Percentiles rank a stretch among this genome's conserved stretches.
These are phyloP conservation scores for Canna indica DNA, from an alignment of 176 grass and related monocot species.

Conservation along the genomic window DNA sequence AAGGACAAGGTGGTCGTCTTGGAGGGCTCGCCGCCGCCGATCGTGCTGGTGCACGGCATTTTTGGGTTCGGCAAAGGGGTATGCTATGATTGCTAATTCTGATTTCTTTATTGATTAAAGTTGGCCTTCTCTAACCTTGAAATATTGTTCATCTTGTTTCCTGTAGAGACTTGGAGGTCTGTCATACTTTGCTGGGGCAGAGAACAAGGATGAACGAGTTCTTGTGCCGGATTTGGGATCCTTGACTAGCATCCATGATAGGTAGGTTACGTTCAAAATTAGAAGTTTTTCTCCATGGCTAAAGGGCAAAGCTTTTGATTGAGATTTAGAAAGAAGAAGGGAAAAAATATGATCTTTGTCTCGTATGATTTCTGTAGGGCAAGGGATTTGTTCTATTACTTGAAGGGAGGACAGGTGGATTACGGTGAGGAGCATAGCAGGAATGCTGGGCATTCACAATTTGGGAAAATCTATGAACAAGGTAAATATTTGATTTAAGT, in stretches of 20 bases:
- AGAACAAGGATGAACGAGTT: constrained; percentile 95
- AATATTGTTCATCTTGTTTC: neutral
- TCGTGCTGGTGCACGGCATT: constrained; percentile 93
- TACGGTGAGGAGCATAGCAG: constrained; percentile 86
- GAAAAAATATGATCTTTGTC: neutral
- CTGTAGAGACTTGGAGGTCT: constrained; percentile 74
- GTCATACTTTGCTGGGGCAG: constrained; percentile 95
- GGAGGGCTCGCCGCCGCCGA: constrained; percentile 61
- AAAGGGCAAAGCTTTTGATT: neutral
- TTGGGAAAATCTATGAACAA: constrained; percentile 62
- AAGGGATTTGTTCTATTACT: constrained; percentile 93
- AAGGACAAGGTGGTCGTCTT: constrained; percentile 39
- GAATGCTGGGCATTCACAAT: constrained; percentile 53
- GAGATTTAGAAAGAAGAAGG: too few species aligned
- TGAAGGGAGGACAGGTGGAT: constrained; percentile 91
- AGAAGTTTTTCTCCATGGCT: neutral
- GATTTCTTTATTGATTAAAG: neutral
- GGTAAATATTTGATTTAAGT: constrained; percentile 28
- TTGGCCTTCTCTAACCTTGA: neutral
- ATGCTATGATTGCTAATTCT: neutral
- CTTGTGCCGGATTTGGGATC: constrained; percentile 98
- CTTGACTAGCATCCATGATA: constrained; percentile 92
- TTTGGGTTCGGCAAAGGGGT: constrained; percentile 99
- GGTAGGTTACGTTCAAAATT: too few species aligned
- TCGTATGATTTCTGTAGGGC: constrained; percentile 41